Percentiles rank a stretch among this genome's conserved stretches.
These are phyloP conservation scores for Amanita inopinata DNA, from an alignment of 768 basidiomycete genomes.

Conservation along the genomic window DNA sequence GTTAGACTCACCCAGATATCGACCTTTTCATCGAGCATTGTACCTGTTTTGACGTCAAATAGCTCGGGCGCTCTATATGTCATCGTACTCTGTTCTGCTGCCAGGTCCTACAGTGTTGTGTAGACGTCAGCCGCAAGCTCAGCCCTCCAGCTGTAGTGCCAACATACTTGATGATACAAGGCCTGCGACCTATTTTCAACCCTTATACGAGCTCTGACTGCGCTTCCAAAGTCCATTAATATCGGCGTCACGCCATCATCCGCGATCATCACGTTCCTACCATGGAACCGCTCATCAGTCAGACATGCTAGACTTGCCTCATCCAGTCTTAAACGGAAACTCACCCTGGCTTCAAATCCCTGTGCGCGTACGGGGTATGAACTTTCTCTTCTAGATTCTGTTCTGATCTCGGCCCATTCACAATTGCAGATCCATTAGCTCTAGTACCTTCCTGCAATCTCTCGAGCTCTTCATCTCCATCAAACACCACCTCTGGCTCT, in stretches of 20 bases:
- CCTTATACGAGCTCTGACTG: slow-evolving; percentile 73
- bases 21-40: slow-evolving; percentile 83
- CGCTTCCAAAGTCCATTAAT: slow-evolving; percentile 97
- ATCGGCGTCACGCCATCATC: slow-evolving; percentile 84
- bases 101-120: slow-evolving; percentile 58
- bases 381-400: slow-evolving; percentile 28
- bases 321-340: slow-evolving; percentile 17
- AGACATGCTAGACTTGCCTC: background rate
- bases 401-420: background rate
- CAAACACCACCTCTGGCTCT: slow-evolving; percentile 60
- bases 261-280: slow-evolving; percentile 92
- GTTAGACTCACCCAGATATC: slow-evolving; percentile 78
- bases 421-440: slow-evolving; percentile 18
- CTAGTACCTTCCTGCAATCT: slow-evolving; percentile 24
- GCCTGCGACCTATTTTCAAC: slow-evolving; percentile 83
- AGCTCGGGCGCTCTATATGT: slow-evolving; percentile 96
- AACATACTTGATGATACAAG: slow-evolving; percentile 69
- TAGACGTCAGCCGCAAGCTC: background rate
- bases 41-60: slow-evolving; percentile 93
- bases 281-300: background rate
- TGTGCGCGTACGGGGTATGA: slow-evolving; percentile 85
- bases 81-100: slow-evolving; percentile 98
- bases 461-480: slow-evolving; percentile 66
- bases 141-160: background rate
- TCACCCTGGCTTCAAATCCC: slow-evolving; percentile 94